These are phyloP conservation scores for Sanguinoderma infundibulare DNA, from an alignment of 1,284 basidiomycete species.

Conservation along the genomic window DNA sequence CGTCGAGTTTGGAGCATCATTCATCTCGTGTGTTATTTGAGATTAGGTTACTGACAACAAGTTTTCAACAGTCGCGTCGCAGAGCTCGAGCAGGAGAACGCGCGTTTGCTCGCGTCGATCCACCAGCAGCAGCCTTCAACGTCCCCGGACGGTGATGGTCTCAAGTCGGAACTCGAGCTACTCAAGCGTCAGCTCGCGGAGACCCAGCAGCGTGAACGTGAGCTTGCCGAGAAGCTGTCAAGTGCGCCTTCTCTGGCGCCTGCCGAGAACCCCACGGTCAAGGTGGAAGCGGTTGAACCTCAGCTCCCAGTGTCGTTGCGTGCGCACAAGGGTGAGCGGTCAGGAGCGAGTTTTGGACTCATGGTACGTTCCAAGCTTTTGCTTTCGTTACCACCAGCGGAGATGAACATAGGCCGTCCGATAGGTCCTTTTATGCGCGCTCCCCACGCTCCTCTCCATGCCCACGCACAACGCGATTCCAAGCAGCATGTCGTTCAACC, in stretches of 20 bases:
- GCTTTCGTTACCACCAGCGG: background rate
- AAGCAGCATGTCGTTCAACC: constrained; percentile 58
- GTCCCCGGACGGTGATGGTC: constrained; percentile 32
- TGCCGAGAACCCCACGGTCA: constrained; percentile 43
- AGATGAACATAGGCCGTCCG: background rate
- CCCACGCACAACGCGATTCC: constrained; percentile 56
- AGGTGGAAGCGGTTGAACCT: constrained; percentile 56
- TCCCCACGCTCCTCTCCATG: constrained; percentile 75
- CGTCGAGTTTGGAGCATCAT: background rate
- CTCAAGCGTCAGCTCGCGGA: constrained; percentile 58
- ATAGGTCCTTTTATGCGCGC: constrained; percentile 42
- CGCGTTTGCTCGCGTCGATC: constrained; percentile 61
- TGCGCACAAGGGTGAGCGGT: constrained; percentile 49
- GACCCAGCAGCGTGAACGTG: constrained; percentile 66
- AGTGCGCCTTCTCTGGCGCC: constrained; percentile 36
- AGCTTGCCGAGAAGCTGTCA: constrained; percentile 63
- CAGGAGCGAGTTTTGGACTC: constrained; percentile 66
- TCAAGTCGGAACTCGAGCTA: constrained; percentile 64
- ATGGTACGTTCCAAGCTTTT: constrained; percentile 53
- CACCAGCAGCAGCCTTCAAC: constrained; percentile 23
- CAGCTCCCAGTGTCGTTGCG: constrained; percentile 44
- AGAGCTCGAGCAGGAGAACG: constrained; percentile 81
- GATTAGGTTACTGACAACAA: background rate
- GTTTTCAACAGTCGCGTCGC: constrained; percentile 61
- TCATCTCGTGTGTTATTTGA: background rate